Evolutionary conservation across 2,329 filamentous ascomycete genomes (phyloP), one percentile per base, ranked within the genome.

Genomic region (Apiospora marii): DNA sequence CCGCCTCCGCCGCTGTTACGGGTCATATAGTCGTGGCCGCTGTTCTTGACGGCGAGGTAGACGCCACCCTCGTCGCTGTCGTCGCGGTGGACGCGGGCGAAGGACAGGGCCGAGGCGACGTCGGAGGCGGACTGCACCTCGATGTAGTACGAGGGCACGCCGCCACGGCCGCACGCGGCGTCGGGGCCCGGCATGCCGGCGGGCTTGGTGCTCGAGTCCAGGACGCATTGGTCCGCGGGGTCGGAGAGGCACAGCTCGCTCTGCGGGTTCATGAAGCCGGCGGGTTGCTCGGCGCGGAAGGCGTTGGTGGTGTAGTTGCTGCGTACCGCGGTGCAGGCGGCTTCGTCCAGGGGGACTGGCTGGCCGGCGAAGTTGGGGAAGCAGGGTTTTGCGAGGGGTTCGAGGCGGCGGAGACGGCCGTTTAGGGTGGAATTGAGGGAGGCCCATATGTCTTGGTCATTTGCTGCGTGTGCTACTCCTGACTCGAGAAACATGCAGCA

Each of bases 1-100:
- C 27, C 75, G 4, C 77, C 78, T 22, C 78, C 77, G 5, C 75
- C 76, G 73, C 78, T 81, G 51, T 77, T 81, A 43, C 80, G 78
- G 10, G 77, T 78, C 73, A 81, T 76, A 69, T 78, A 82, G 58
- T 82, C 81, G 70, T 82, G 80, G 4, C 81, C 81, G 53, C 75
- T 80, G 64, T 82, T 82, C 73, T 82, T 80, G 70, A 82, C 77
- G 10, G 75, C 77, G 2, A 80, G 76, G 13, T 78, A 75, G 2
- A 78, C 71, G 46, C 73, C 73, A 1, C 37, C 37, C 8, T 41
- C 37, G 69, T 19, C 58, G 27, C 58, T 24, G 64, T 41, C 67
- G 34, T 41, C 67, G 34, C 67, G 34, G 43, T 78, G 71, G 44
- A 74, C 74, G 48, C 77, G 74, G 67, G 78, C 73, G 19, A 76